A percentile compares a stretch with the other conserved stretches of the same genome.
Evolutionary conservation across 495 filamentous ascomycete genomes (phyloP).

Genomic region (Annulohypoxylon nitens): DNA sequence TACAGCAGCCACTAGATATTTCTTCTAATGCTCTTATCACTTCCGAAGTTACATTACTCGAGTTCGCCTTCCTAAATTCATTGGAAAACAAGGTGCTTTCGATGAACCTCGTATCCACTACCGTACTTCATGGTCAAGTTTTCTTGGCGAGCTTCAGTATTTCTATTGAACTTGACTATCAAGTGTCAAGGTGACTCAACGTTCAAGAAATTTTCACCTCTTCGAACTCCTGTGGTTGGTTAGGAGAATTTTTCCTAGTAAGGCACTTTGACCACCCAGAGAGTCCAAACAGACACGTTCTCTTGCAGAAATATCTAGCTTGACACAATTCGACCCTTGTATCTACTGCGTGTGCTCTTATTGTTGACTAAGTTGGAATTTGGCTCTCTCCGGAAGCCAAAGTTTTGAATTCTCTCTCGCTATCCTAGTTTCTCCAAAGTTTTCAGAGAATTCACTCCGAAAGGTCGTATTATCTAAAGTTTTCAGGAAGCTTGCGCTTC

Average conservation of each 20-base stretch:
- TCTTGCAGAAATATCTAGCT: not conserved
- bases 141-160: constrained; percentile 21
- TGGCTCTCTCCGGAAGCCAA: not conserved
- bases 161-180: constrained; percentile 11
- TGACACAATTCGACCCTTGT: not conserved
- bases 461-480: not conserved
- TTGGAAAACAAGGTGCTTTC: not conserved
- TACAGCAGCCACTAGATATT: constrained; percentile 11
- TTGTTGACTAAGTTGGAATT: not conserved
- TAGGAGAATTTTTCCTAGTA: not conserved
- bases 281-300: not conserved
- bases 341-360: not conserved
- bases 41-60: constrained; percentile 32
- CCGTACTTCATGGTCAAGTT: constrained; percentile 1
- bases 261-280: not conserved
- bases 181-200: not conserved
- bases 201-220: not conserved
- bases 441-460: not conserved
- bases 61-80: not conserved
- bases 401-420: not conserved
- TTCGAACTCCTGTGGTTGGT: not conserved
- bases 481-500: not conserved
- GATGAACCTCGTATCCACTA: not conserved
- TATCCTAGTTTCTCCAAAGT: not conserved
- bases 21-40: constrained; percentile 14